Conservation (phyloP, 306 rosid genomes). For the Dryas octopetala region DNA sequence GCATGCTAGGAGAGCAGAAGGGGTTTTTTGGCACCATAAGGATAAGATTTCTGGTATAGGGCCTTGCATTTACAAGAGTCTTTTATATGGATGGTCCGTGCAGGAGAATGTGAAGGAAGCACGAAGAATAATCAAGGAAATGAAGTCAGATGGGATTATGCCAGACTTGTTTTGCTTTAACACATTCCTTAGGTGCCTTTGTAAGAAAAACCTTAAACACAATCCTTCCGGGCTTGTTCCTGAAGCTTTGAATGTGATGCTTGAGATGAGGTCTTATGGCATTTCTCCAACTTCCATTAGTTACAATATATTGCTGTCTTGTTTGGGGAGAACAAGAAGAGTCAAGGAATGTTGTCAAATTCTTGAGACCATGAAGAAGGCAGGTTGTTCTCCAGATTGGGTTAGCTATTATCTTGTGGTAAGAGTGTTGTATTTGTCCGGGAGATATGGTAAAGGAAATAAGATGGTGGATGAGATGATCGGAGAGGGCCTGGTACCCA, state of each 20-base stretch:
- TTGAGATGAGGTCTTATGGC: conserved; percentile 70
- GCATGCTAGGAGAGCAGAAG: conserved; percentile 82
- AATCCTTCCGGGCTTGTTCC: conserved; percentile 90
- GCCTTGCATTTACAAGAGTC: conserved; percentile 59
- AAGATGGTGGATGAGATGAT: conserved; percentile 71
- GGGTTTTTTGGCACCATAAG: conserved; percentile 69
- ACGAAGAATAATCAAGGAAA: conserved; percentile 69
- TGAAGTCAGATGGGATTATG: conserved; percentile 55
- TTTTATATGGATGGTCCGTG: conserved; percentile 78
- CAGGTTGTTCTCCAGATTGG: conserved; percentile 66
- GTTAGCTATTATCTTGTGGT: conserved; percentile 68
- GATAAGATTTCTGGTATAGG: conserved; percentile 52
- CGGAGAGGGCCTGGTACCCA: conserved; percentile 52
- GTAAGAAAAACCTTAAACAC: conserved; percentile 55
- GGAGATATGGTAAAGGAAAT: conserved; percentile 79
- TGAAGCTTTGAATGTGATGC: conserved; percentile 74
- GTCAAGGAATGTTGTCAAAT: conserved; percentile 68
- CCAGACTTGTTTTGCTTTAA: conserved; percentile 77
- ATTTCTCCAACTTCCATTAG: conserved; percentile 55
- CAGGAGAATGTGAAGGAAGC: conserved; percentile 81
- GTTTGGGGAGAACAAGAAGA: conserved; percentile 72
- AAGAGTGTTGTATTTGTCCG: conserved; percentile 61
- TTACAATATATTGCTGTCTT: conserved; percentile 71
- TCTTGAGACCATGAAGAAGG: conserved; percentile 57
- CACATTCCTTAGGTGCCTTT: conserved; percentile 72